These are phyloP conservation scores for Aspergillus baeticus DNA, from an alignment of 495 filamentous ascomycete species.

Conservation along the genomic window DNA sequence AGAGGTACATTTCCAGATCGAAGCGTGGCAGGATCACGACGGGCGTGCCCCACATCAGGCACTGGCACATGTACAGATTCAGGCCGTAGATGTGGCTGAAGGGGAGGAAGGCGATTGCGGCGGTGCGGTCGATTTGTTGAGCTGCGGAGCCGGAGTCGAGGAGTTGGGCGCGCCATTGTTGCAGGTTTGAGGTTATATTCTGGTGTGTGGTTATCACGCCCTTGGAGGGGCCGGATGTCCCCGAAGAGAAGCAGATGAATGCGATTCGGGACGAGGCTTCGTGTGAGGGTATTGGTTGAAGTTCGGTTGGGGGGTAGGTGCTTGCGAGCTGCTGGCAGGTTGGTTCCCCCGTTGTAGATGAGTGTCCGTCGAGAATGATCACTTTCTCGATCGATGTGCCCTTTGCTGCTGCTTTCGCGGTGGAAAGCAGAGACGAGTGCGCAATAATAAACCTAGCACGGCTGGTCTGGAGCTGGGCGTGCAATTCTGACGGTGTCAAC, in stretches of 20 bases:
- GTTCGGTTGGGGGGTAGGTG: too few species aligned
- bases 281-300: too few species aligned
- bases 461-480: too few species aligned
- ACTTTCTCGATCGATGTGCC: too few species aligned
- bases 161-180: neutral
- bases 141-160: neutral
- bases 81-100: constrained; percentile 10
- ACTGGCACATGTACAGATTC: constrained; percentile 7
- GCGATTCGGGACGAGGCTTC: neutral
- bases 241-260: constrained; percentile 9
- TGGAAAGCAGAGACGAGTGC: too few species aligned
- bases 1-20: neutral
- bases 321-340: too few species aligned
- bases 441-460: too few species aligned
- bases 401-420: too few species aligned
- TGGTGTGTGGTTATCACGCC: neutral
- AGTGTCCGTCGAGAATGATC: too few species aligned
- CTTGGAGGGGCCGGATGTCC: neutral
- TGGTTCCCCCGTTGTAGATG: too few species aligned
- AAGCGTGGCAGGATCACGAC: neutral
- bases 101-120: constrained; percentile 7
- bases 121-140: neutral
- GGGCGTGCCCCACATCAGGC: neutral
- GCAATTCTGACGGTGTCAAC: neutral
- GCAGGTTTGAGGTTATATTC: constrained; percentile 1